These are phyloP conservation scores for Astrocystis sublimbata DNA, from an alignment of 495 filamentous ascomycete species.

Conservation along the genomic window DNA sequence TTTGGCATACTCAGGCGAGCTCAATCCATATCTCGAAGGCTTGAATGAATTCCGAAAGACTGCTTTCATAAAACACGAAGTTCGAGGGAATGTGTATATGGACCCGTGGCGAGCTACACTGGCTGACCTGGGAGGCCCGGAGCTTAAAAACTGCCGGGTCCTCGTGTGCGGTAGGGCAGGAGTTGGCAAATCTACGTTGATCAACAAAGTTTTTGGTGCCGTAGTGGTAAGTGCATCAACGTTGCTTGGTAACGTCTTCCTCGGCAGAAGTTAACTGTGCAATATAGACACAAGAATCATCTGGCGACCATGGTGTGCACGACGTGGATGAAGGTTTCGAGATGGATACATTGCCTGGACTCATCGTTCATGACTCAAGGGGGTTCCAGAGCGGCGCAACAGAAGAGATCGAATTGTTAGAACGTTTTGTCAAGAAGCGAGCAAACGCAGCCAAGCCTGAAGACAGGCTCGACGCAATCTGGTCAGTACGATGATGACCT, in stretches of 20 bases:
- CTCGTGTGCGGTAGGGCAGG: constrained; percentile 40
- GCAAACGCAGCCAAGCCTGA: constrained; percentile 7
- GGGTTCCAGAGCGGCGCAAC: constrained; percentile 19
- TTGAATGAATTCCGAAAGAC: constrained; percentile 13
- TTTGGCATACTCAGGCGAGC: constrained; percentile 10
- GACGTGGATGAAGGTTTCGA: constrained; percentile 21
- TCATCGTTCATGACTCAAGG: constrained; percentile 20
- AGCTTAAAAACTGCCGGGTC: constrained; percentile 32
- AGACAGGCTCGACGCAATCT: constrained; percentile 20
- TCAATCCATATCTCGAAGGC: constrained; percentile 13
- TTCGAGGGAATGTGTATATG: constrained; percentile 15
- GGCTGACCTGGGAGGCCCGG: constrained; percentile 12
- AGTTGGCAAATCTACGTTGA: constrained; percentile 39
- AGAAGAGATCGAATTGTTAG: constrained; percentile 14
- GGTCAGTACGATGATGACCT: constrained; percentile 12
- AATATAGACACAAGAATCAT: constrained; percentile 17
- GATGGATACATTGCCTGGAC: constrained; percentile 19
- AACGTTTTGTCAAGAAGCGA: constrained; percentile 17
- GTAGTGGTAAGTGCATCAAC: constrained; percentile 8
- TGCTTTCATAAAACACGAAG: constrained; percentile 18
- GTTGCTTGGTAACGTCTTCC: neutral
- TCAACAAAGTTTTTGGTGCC: constrained; percentile 38
- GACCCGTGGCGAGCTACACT: constrained; percentile 17
- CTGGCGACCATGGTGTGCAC: constrained; percentile 14
- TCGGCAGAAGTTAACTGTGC: neutral